Evolutionary conservation across 2,329 filamentous ascomycete species (phyloP).

Genomic region (Bertia moriformis): DNA sequence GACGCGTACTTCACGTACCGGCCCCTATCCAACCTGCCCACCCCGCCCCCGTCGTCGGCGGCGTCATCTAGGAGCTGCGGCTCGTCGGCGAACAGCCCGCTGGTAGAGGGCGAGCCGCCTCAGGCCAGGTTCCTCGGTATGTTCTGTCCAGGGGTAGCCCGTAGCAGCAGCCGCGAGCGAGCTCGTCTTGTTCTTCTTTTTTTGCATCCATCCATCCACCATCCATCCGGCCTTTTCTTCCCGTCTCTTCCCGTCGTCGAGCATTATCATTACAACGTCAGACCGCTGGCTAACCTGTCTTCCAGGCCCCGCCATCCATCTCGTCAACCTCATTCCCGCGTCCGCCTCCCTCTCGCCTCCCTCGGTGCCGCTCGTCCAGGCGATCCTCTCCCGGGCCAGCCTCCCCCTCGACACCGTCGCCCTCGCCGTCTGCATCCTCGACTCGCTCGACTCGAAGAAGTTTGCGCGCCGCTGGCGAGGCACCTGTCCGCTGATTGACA

Average conservation of each 20-base stretch:
- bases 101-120: slow-evolving; percentile 28
- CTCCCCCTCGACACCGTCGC: slow-evolving; percentile 47
- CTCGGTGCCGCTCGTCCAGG: slow-evolving; percentile 43
- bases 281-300: too few species aligned
- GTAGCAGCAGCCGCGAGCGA: slow-evolving; percentile 12
- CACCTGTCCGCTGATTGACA: slow-evolving; percentile 32
- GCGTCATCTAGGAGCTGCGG: too few species aligned
- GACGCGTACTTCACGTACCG: slow-evolving; percentile 49
- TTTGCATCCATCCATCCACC: not conserved
- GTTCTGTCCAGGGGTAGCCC: slow-evolving; percentile 16
- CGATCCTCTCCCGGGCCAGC: slow-evolving; percentile 39
- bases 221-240: slow-evolving; percentile 3
- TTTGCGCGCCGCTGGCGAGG: slow-evolving; percentile 50
- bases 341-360: slow-evolving; percentile 43
- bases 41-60: slow-evolving; percentile 42
- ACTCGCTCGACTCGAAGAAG: slow-evolving; percentile 40
- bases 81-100: slow-evolving; percentile 17
- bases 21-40: slow-evolving; percentile 53
- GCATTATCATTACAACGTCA: not conserved
- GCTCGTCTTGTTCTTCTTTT: slow-evolving; percentile 1
- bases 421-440: slow-evolving; percentile 51
- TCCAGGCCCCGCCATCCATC: slow-evolving; percentile 48
- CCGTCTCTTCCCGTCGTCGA: slow-evolving; percentile 6
- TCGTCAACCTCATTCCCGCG: slow-evolving; percentile 51
- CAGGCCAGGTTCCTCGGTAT: slow-evolving; percentile 24